Conservation (phyloP, 257 asterid species). For the Solanum okadae region DNA sequence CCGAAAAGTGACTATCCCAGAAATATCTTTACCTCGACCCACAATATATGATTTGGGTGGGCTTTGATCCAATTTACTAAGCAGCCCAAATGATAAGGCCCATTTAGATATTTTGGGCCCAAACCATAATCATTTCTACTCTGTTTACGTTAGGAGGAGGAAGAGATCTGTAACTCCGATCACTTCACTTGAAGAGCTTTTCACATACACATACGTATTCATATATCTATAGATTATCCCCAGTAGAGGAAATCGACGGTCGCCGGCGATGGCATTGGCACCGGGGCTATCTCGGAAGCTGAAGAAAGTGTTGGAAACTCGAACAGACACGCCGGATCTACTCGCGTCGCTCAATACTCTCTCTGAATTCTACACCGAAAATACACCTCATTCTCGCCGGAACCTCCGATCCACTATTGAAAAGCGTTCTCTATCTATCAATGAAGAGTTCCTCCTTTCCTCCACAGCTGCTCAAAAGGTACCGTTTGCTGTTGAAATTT, state of each 20-base stretch:
- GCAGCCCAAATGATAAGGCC: background rate
- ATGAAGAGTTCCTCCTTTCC: slow-evolving; percentile 78
- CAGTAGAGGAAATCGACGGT: background rate
- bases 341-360: slow-evolving; percentile 86
- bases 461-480: slow-evolving; percentile 84
- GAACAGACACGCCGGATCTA: slow-evolving; percentile 78
- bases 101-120: background rate
- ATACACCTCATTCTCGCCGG: slow-evolving; percentile 74
- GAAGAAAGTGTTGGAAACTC: slow-evolving; percentile 95
- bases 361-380: slow-evolving; percentile 70
- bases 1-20: background rate
- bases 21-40: background rate
- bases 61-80: background rate
- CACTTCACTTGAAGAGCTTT: background rate
- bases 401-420: slow-evolving; percentile 93
- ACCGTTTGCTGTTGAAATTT: background rate
- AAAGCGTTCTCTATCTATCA: slow-evolving; percentile 82
- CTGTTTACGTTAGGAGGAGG: background rate
- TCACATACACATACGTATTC: background rate
- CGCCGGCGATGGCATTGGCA: slow-evolving; percentile 76
- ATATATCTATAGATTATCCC: background rate
- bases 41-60: background rate
- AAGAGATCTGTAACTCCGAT: background rate
- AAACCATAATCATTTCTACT: background rate
- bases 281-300: slow-evolving; percentile 99